phyloP scores from a whole-genome alignment of 306 rosid genomes.

The Ammopiptanthus mongolicus region DNA sequence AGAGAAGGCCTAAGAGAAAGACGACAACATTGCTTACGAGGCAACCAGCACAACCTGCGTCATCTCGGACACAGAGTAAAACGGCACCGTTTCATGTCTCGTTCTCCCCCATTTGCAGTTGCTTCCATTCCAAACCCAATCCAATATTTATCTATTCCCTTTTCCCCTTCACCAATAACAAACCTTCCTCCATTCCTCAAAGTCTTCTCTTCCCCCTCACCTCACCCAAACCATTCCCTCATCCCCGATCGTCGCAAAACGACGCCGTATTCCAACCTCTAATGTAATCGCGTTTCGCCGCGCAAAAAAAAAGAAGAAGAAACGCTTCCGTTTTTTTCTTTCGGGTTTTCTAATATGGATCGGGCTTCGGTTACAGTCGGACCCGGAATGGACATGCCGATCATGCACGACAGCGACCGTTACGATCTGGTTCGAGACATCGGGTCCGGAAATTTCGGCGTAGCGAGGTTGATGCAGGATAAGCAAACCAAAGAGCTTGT shows the following conservation, averaged over 20 bases:
- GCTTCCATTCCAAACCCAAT: slow-evolving; percentile 34
- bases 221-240: not conserved
- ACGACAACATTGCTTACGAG: slow-evolving; percentile 37
- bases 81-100: slow-evolving; percentile 34
- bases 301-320: not conserved
- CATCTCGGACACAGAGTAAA: slow-evolving; percentile 15
- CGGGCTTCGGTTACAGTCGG: slow-evolving; percentile 64
- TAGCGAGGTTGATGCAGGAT: slow-evolving; percentile 88
- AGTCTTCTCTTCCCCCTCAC: slow-evolving; percentile 1
- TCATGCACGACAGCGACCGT: slow-evolving; percentile 96
- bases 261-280: slow-evolving; percentile 14
- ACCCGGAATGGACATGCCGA: slow-evolving; percentile 89
- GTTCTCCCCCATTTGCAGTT: slow-evolving; percentile 23
- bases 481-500: slow-evolving; percentile 87
- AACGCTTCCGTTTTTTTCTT: not conserved
- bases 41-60: slow-evolving; percentile 24
- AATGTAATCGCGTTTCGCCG: slow-evolving; percentile 33
- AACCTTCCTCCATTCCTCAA: slow-evolving; percentile 3
- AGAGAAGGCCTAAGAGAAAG: not conserved
- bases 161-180: not conserved
- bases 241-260: not conserved
- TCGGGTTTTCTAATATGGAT: slow-evolving; percentile 47
- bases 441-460: slow-evolving; percentile 92
- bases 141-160: slow-evolving; percentile 9
- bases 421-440: slow-evolving; percentile 90